Base-by-base conservation (phyloP, 805 yeast species). In the Starmerella floricola region DNA sequence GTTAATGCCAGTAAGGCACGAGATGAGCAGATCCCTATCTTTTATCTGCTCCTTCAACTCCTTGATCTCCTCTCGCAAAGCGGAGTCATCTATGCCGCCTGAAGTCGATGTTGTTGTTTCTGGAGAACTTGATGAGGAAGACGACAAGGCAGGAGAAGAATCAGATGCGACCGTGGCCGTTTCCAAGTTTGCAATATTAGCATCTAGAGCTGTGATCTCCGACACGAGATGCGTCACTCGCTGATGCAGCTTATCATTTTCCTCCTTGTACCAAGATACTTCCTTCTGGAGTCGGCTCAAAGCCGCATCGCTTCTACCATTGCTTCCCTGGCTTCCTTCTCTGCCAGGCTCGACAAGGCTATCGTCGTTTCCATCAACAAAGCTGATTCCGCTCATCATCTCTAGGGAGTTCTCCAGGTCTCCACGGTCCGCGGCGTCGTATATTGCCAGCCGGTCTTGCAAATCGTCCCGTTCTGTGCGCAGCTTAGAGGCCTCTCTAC, bases 31-130 rank as follows among this genome's bases (percentile, higher is more conserved):
- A 17, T 45, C 47, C 17, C 41, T 41, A 26, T 48, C 52, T n/a
- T 27, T 28, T 13, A 49, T 27, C 30, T 36, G 44, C 35, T 74
- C 78, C 52, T 71, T 70, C 50, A 87, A 64, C 38, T 77, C 84
- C 36, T 62, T 52, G 12, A 86, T 73, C 53, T 81, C 88, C 36
- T 76, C 83, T 44, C 73, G 78, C 50, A 77, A 78, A 34, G 78
- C 81, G 47, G 67, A 66, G 42, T 76, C 53, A 13, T 31, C 38
- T 8, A 44, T 19, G 28, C 33, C 36, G 2, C 42, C 39, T 2
- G 17, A 18, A 12, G 35, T 21, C 20, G 31, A 17, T 2, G 29
- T 27, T 2, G 29, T 27, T 8, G n/a, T 15, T 13, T 8, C 16
- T 24, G 17, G 17, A 13, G 35, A 19, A 5, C 26, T 6, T 6